phyloP scores from a whole-genome alignment of 2,329 filamentous ascomycete species.

The Monilinia polystroma region DNA sequence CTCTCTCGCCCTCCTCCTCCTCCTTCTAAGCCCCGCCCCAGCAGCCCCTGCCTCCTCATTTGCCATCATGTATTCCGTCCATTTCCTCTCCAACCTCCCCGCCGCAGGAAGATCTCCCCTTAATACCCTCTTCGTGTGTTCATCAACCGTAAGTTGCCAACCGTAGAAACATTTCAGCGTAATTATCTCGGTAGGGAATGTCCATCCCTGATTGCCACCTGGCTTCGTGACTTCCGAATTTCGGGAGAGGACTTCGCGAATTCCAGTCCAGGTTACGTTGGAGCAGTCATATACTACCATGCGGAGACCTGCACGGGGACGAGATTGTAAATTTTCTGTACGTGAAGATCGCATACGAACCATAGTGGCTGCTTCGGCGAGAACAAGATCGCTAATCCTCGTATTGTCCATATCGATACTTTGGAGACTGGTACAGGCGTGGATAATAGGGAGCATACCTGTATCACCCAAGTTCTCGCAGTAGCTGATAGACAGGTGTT shows the following conservation, averaged over 20 bases:
- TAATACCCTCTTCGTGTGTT: constrained; percentile 84
- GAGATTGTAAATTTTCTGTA: constrained; percentile 33
- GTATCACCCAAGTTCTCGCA: constrained; percentile 82
- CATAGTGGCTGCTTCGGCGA: constrained; percentile 81
- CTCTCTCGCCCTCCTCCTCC: constrained; percentile 76
- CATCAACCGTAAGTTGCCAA: constrained; percentile 92
- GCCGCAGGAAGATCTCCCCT: constrained; percentile 74
- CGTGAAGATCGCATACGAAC: constrained; percentile 61
- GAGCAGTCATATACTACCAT: constrained; percentile 89
- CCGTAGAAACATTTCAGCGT: constrained; percentile 91
- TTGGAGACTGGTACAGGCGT: constrained; percentile 66
- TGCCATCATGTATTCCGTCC: constrained; percentile 92
- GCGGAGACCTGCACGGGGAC: constrained; percentile 55
- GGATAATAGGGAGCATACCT: constrained; percentile 80
- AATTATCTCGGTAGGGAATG: constrained; percentile 75
- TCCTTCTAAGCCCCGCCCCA: constrained; percentile 64
- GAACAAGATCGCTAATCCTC: constrained; percentile 78
- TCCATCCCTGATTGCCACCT: constrained; percentile 28
- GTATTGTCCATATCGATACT: constrained; percentile 92
- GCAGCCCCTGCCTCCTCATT: constrained; percentile 76
- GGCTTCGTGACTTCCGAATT: constrained; percentile 72
- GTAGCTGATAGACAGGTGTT: constrained; percentile 84
- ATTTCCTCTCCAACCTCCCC: constrained; percentile 79
- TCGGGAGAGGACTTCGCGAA: constrained; percentile 80
- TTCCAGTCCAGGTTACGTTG: constrained; percentile 88